A percentile compares a stretch with the other conserved stretches of the same genome.
phyloP scores from a whole-genome alignment of 1,284 basidiomycete genomes.

The Papiliotrema laurentii region DNA sequence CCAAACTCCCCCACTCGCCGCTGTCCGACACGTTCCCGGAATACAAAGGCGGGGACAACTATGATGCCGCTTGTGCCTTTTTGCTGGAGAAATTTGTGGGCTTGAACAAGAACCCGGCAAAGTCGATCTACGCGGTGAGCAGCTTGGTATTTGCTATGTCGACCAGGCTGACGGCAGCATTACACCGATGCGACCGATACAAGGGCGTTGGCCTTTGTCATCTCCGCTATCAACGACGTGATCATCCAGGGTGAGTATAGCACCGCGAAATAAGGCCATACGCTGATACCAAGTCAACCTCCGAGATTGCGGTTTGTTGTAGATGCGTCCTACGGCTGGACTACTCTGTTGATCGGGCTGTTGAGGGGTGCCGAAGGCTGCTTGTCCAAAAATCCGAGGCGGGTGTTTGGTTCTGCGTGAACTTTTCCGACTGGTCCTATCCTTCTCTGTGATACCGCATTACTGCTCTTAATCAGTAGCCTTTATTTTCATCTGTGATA shows the following conservation, averaged over 20 bases:
- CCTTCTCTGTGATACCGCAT: too few species aligned
- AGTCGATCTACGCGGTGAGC: constrained; percentile 50
- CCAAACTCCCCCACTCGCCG: constrained; percentile 84
- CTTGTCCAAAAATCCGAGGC: too few species aligned
- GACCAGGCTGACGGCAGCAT: constrained; percentile 24
- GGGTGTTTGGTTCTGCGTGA: too few species aligned
- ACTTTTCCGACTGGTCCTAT: too few species aligned
- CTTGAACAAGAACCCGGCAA: constrained; percentile 72
- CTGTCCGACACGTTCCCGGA: constrained; percentile 81
- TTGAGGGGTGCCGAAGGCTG: too few species aligned
- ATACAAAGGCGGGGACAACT: constrained; percentile 66
- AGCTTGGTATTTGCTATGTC: not conserved
- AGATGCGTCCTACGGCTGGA: too few species aligned
- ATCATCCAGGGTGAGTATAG: constrained; percentile 46
- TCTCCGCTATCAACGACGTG: constrained; percentile 54
- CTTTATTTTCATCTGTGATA: too few species aligned
- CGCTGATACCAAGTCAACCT: constrained; percentile 41
- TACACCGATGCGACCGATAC: constrained; percentile 55
- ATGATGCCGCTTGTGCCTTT: constrained; percentile 80
- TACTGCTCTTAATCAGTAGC: too few species aligned
- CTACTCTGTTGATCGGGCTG: too few species aligned
- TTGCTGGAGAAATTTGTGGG: constrained; percentile 79
- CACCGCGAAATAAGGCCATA: too few species aligned
- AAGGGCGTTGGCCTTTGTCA: constrained; percentile 54
- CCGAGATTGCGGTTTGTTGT: constrained; percentile 48